These are phyloP conservation scores for Geotrichum reessii DNA, from an alignment of 1,139 yeast genomes.

Conservation along the genomic window DNA sequence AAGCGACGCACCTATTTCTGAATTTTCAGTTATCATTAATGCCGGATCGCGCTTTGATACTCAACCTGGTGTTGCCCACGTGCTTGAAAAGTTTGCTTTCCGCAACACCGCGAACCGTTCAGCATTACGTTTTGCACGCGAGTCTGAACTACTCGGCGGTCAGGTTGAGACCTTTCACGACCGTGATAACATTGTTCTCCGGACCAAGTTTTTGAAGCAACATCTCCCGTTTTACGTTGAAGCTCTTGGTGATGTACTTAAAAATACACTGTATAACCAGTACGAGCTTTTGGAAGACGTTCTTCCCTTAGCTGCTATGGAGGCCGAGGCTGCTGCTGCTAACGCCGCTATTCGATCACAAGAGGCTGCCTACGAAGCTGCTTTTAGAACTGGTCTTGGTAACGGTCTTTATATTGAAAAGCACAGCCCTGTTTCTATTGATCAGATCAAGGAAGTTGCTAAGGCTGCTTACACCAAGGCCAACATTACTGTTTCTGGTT, in stretches of 20 bases:
- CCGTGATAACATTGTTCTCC: slow-evolving; percentile 77
- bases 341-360: slow-evolving; percentile 57
- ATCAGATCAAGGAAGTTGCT: slow-evolving; percentile 65
- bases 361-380: slow-evolving; percentile 72
- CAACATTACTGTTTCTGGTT: slow-evolving; percentile 65
- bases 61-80: slow-evolving; percentile 80
- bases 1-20: slow-evolving; percentile 51
- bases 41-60: slow-evolving; percentile 77
- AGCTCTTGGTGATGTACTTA: slow-evolving; percentile 71
- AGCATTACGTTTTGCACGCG: slow-evolving; percentile 90
- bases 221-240: slow-evolving; percentile 89
- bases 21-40: slow-evolving; percentile 72
- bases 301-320: slow-evolving; percentile 60
- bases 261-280: slow-evolving; percentile 61
- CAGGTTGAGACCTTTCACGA: slow-evolving; percentile 59
- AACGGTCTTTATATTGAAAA: slow-evolving; percentile 75
- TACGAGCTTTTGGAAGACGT: slow-evolving; percentile 82
- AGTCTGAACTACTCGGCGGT: slow-evolving; percentile 91
- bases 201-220: slow-evolving; percentile 76
- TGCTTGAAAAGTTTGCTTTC: slow-evolving; percentile 78
- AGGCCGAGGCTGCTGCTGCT: slow-evolving; percentile 46
- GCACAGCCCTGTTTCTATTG: slow-evolving; percentile 49
- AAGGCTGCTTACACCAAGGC: slow-evolving; percentile 61
- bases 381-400: slow-evolving; percentile 88
- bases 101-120: slow-evolving; percentile 75